Evolutionary conservation across 1,284 basidiomycete species (phyloP), one percentile per base, ranked within the genome.

Genomic region (Naganishia liquefaciens): DNA sequence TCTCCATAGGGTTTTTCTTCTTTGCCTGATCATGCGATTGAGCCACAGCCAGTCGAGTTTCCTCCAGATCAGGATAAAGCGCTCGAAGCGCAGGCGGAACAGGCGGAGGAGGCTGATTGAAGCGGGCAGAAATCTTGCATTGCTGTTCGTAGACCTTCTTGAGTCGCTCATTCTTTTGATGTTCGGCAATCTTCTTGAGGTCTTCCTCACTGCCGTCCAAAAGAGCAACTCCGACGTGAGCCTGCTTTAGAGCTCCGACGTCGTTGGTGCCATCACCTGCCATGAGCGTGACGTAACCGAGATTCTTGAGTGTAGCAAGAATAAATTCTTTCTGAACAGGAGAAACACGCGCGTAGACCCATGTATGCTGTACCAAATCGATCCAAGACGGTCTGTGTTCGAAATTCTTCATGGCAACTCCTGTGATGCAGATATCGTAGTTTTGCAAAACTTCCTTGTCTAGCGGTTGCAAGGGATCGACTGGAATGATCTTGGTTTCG

Each of bases 241-340:
- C 93, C 75, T 95, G 91, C 77, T 97, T 97, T 58, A 97, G 85
- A 2, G 94, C 93, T 37, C 94, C 93, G 53, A 97, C 93, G 71
- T 97, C 93, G 77, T 97, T 97, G 19, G 93, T 97, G 43, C 94
- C 94, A 75, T 97, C 94, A 66, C 93, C 93, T 13, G 93, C 93
- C 93, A 97, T 97, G 62, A 97, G 83, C 0, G 93, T 97, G 7
- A 85, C 84, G 77, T 91, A 97, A 28, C 93, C 93, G 28, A 95
- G 85, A 15, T 84, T 83, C 76, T 93, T 91, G 63, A 97, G 82
- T 3, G 89, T 88, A 0, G 91, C 90, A 53, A 97, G 84, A 77
- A 97, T 95, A 76, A 85, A 85, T 77, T 97, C 93, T 80, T 97
- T 97, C 77, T 97, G 94, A 0, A 86, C 80, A 1, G 93, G 93